Conservation (phyloP, 2,329 filamentous ascomycete species). For the Didymosphaeria variabile region DNA sequence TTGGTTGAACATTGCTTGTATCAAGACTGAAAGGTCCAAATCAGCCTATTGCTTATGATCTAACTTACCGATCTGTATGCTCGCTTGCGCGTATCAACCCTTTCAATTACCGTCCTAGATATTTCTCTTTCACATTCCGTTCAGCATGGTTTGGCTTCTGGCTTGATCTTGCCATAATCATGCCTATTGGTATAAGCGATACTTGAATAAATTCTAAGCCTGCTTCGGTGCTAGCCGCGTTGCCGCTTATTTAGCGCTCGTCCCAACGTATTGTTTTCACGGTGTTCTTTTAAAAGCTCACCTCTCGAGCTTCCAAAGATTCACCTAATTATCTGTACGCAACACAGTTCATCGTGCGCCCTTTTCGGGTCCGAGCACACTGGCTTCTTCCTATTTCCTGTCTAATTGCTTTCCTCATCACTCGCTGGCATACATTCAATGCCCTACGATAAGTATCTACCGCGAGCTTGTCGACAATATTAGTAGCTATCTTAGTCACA, state of each 20-base stretch:
- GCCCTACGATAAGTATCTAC: neutral
- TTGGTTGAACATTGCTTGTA: no score
- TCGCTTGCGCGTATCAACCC: no score
- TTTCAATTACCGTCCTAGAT: no score
- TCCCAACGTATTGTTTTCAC: neutral
- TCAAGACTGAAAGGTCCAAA: no score
- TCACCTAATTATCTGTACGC: no score
- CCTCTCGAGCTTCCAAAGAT: neutral
- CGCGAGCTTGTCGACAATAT: constrained; percentile 5
- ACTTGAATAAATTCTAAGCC: neutral
- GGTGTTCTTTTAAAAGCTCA: neutral
- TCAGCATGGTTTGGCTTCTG: no score
- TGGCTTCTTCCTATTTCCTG: neutral
- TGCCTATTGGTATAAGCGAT: no score
- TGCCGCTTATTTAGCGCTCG: neutral
- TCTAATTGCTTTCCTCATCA: neutral
- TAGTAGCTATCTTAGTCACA: neutral
- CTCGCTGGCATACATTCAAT: neutral
- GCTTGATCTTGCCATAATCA: no score
- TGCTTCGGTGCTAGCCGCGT: neutral
- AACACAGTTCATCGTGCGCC: no score
- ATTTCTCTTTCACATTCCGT: no score
- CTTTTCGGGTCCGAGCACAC: neutral
- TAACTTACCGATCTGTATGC: no score
- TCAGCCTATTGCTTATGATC: no score